Conservation (phyloP, 805 yeast species). For the Ogataea chonburiensis region DNA sequence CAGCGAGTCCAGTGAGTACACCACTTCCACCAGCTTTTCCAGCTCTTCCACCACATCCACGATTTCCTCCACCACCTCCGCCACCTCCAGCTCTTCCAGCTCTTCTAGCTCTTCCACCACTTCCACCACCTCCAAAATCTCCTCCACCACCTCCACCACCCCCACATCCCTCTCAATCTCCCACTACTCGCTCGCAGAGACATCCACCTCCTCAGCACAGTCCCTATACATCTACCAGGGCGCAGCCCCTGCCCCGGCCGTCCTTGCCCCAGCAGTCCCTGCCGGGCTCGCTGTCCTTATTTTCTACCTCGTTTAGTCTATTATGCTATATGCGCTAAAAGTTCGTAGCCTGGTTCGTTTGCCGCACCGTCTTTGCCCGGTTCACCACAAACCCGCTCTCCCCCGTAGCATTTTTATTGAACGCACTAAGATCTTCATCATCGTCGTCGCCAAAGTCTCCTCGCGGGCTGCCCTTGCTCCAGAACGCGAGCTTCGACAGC, state of each 20-base stretch:
- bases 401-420: slow-evolving; percentile 16
- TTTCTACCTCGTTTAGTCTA: neutral
- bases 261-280: neutral
- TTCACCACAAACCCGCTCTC: slow-evolving; percentile 34
- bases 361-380: slow-evolving; percentile 31
- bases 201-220: slow-evolving; percentile 1
- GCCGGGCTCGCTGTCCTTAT: slow-evolving; percentile 2
- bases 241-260: neutral
- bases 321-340: slow-evolving; percentile 15
- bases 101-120: neutral
- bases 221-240: slow-evolving; percentile 3
- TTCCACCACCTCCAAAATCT: too few relatives aligned
- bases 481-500: slow-evolving; percentile 27
- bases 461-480: slow-evolving; percentile 19
- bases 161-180: too few relatives aligned
- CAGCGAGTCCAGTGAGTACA: neutral
- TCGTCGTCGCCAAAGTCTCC: slow-evolving; percentile 31
- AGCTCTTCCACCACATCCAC: slow-evolving; percentile 1
- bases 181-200: too few relatives aligned
- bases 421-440: slow-evolving; percentile 18
- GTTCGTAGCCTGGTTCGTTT: slow-evolving; percentile 27
- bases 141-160: too few relatives aligned
- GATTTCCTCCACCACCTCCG: slow-evolving; percentile 1
- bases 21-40: too few relatives aligned
- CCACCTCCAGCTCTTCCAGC: neutral